Percentiles rank a stretch among this genome's conserved stretches.
These are phyloP conservation scores for Plasmodium cynomolgi DNA, from an alignment of 169 alveolate genomes.

Conservation along the genomic window DNA sequence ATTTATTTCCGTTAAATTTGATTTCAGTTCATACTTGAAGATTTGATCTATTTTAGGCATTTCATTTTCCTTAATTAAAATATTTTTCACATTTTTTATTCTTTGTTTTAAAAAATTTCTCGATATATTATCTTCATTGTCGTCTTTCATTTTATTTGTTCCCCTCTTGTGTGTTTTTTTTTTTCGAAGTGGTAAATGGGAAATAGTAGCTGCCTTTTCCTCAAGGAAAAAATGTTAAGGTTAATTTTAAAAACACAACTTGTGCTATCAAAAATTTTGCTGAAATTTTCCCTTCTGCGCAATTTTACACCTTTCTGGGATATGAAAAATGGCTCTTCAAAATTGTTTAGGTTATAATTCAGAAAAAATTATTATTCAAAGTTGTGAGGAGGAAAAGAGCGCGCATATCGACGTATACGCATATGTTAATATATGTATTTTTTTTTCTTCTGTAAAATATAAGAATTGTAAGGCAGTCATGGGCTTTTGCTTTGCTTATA, in stretches of 20 bases:
- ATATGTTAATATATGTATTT: not conserved
- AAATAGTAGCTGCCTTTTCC: not conserved
- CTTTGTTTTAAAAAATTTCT: conserved; percentile 34
- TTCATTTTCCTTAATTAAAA: conserved; percentile 38
- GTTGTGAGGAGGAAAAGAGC: not conserved
- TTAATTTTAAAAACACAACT: not conserved
- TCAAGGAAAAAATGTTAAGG: not conserved
- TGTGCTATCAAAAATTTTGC: not conserved
- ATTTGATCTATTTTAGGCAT: conserved; percentile 60
- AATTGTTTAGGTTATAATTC: not conserved
- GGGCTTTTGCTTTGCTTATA: not conserved
- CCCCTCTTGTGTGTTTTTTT: not conserved
- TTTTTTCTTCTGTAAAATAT: not conserved
- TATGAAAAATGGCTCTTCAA: not conserved
- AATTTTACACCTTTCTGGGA: not conserved
- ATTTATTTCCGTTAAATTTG: conserved; percentile 19
- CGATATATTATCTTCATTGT: conserved; percentile 17
- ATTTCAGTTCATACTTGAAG: conserved; percentile 53
- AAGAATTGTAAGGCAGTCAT: not conserved
- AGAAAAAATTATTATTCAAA: not conserved
- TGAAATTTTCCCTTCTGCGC: not conserved
- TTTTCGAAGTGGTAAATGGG: conserved; percentile 3
- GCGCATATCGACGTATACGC: not conserved
- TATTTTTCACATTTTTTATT: conserved; percentile 27
- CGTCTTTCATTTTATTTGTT: conserved; percentile 11